Evolutionary conservation across 306 rosid species (phyloP), one percentile per base, ranked within the genome.

Genomic region (Malus asiatica): DNA sequence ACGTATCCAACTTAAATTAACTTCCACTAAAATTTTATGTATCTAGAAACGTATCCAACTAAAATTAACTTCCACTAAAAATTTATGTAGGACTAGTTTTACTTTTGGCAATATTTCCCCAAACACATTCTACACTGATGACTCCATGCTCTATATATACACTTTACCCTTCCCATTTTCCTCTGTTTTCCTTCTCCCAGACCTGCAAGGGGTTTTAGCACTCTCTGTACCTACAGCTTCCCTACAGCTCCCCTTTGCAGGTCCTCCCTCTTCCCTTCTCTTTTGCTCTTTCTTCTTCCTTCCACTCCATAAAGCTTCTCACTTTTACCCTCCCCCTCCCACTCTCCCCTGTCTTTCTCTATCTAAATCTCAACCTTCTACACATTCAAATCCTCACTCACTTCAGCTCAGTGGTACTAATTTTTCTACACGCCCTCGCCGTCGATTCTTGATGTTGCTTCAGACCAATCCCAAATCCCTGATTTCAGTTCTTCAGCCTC

Each of bases 131-230:
- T 10, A 2, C 62, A 22, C 62, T 4, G 55, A 7, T 30, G 14
- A 46, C 32, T 33, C 58, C 74, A 76, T 78, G 81, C 76, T 67
- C 78, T 86, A 86, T 87, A 78, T 78, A 85, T 79, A 68, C 7
- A 70, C 74, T 48, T 40, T 35, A 10, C 68, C 81, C 55, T 18
- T 25, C 1, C 19, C 73, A 20, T 38, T 33, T 0, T 29, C 14
- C 48, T 38, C 59, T 71, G 59, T 16, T 76, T 74, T 71, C 73
- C 70, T 62, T 73, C 72, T 80, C 20, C 23, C 52, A 27, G 6
- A 51, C 53, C 66, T 70, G 76, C 57, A 70, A 71, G 64, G 81
- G 81, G 70, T 61, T 60, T 61, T 29, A 64, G 18, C 29, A 16
- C 45, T 64, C 30, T 64, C 45, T 64, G 23, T 25, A 25, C 66